Conservation (phyloP, 2,329 filamentous ascomycete genomes). For the Penicillium thymicola region DNA sequence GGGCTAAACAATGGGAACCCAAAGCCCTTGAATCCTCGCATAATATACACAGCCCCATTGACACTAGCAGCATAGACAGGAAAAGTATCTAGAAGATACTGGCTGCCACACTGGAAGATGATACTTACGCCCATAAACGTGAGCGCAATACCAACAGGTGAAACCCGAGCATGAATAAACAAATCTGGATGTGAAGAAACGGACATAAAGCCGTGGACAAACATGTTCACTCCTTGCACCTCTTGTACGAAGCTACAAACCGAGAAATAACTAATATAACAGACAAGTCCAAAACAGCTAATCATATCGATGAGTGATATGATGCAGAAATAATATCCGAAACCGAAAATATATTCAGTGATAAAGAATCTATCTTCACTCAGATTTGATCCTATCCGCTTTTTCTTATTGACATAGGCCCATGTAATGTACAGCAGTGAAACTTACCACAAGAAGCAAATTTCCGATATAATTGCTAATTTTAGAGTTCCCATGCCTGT, state of each 20-base stretch:
- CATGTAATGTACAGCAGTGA: background rate
- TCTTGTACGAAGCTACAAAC: background rate
- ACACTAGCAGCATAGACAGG: no score
- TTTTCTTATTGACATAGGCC: background rate
- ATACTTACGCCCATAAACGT: no score
- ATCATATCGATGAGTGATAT: background rate
- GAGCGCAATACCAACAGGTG: background rate
- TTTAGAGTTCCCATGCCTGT: background rate
- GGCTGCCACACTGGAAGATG: no score
- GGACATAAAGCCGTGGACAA: background rate
- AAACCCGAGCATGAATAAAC: background rate
- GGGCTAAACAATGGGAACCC: no score
- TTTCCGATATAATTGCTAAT: background rate
- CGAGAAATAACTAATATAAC: background rate
- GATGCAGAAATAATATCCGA: background rate
- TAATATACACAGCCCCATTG: no score
- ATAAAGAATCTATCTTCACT: background rate
- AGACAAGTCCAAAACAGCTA: background rate
- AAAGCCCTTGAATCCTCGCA: no score
- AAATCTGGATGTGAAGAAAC: background rate
- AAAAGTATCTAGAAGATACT: no score
- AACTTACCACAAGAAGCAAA: background rate
- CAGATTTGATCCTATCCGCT: no score
- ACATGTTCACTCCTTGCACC: background rate
- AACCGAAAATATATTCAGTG: no score